Base-by-base conservation (phyloP, 2,329 filamentous ascomycete genomes). In the Teratosphaeria epicoccoides region DNA sequence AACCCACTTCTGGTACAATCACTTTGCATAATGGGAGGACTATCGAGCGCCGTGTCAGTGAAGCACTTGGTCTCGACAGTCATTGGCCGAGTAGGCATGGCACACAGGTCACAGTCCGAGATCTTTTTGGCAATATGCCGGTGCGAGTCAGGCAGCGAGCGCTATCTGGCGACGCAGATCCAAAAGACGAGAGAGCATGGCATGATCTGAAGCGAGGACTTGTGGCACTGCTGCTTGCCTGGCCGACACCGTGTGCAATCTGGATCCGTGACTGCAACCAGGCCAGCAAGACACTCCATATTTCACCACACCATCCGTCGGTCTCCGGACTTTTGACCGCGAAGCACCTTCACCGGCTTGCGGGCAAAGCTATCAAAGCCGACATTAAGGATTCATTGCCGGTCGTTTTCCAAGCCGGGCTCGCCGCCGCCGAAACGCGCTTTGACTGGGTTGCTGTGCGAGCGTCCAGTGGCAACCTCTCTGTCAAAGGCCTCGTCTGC, bases 91-190 rank as follows among this genome's bases (percentile, higher is more conserved):
- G 11, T n/a, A 14, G 50, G 4, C 49, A 51, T n/a, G 91, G 91
- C 4, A 95, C 90, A 0, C 79, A 81, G 24, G 82, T 91, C 1
- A 77, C 77, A 0, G 84, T 95, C 5, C 80, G 83, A 51, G 84
- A 95, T 65, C 73, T 96, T 1, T 97, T 96, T 68, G 89, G 90
- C 0, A 85, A 83, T 53, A 87, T 96, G 80, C 89, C 91, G 0
- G 91, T 96, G 11, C 82, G 91, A 12, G 84, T 94, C 24, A 95
- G 93, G 65, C 86, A 89, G 60, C 79, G 89, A 56, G 79, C 79
- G 0, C 59, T 81, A 2, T 70, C 57, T 66, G 75, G 37, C 72
- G 80, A 61, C 75, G 73, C 58, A 58, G 74, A 53, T 10, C 63
- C 73, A 23, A 72, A 83, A 46, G 68, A 77, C 3, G 75, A 77